Base-by-base conservation (phyloP, 2,329 filamentous ascomycete genomes). In the Chalaropsis thielavioides region DNA sequence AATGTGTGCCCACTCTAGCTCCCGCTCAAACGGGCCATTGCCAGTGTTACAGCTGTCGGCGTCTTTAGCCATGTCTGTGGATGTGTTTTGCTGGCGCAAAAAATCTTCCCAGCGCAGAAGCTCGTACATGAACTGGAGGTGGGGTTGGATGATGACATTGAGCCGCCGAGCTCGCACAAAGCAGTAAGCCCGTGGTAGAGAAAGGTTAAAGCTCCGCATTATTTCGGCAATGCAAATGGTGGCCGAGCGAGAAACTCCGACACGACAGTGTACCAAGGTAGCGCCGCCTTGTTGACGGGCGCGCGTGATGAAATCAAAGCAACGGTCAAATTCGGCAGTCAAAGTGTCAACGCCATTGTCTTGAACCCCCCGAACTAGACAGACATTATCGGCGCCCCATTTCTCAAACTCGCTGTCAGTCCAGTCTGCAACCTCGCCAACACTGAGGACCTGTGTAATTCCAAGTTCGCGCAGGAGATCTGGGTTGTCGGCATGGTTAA, bases 141-240 rank as follows among this genome's bases (percentile, higher is more conserved):
- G 92, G 13, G 94, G 94, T 74, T 99, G 94, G 69, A 99, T 97
- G 69, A 99, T 99, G 63, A 99, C 94, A 72, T 99, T 99, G 60
- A 99, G 79, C 67, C 94, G 82, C 63, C 94, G 83, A 22, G 94
- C 94, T 40, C 94, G 86, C 44, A 99, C 94, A 74, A 92, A 97
- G 74, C 94, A 97, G 75, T 99, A 99, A 67, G 94, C 94, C 64
- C 89, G 83, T 13, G 94, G 91, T 70, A 97, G 92, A 0, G 90
- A 94, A 69, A 96, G 77, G 24, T 84, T 80, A 70, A 90, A 75
- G 31, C 87, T 80, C 43, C 87, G 85, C 94, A 99, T 99, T 43
- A 97, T 90, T 75, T 97, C 92, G n/a, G 94, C 94, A 71, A 99
- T 99, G 73, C 94, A 97, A 68, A 99, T 96, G 1, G 92, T 99